A percentile compares a stretch with the other conserved stretches of the same genome.
phyloP scores from a whole-genome alignment of 176 grass and related monocot species.

The Saccharum officinarum region DNA sequence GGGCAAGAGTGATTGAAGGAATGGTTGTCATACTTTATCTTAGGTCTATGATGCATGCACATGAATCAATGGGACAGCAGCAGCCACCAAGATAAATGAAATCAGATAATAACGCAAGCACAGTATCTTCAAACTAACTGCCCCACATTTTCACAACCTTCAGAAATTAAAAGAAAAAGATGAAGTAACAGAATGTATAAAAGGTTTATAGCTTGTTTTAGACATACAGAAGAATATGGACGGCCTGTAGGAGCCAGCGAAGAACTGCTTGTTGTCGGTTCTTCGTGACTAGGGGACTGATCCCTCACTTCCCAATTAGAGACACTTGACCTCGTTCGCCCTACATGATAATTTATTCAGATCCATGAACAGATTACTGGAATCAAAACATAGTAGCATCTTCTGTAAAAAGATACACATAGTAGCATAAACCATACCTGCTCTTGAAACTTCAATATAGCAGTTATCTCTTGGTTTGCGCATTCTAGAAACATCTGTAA shows the following conservation, averaged over 20 bases:
- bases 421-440: conserved; percentile 63
- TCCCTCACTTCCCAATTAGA: conserved; percentile 76
- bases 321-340: conserved; percentile 70
- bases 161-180: not conserved
- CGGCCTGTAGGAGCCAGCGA: conserved; percentile 26
- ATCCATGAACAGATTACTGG: conserved; percentile 27
- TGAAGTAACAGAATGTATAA: conserved; percentile 12
- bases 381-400: conserved; percentile 8
- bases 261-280: conserved; percentile 63
- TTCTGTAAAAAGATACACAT: not conserved
- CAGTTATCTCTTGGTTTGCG: conserved; percentile 75
- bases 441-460: conserved; percentile 83
- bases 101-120: not conserved
- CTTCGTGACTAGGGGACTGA: conserved; percentile 61
- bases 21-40: not conserved
- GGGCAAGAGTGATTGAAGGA: not conserved
- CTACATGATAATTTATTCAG: conserved; percentile 49
- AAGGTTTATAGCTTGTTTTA: conserved; percentile 11
- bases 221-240: conserved; percentile 72
- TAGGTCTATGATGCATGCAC: conserved; percentile 5
- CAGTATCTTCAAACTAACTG: not conserved
- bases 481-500: conserved; percentile 70
- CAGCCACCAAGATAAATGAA: not conserved
- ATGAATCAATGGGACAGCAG: not conserved
- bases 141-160: not conserved